A percentile compares a stretch with the other conserved stretches of the same genome.
These are phyloP conservation scores for Ogataea kodamae DNA, from an alignment of 805 yeast genomes.

Conservation along the genomic window DNA sequence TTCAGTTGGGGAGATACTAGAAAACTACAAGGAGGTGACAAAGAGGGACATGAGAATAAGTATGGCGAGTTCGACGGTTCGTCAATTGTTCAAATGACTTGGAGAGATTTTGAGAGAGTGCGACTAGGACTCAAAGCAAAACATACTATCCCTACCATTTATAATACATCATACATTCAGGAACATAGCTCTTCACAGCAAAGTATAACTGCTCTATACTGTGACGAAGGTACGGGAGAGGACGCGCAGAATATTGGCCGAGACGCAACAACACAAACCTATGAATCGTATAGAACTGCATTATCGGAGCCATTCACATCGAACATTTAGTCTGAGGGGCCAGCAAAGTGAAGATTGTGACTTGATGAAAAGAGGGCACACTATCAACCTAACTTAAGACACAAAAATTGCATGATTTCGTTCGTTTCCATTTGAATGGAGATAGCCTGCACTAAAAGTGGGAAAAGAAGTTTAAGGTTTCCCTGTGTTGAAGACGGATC, in stretches of 20 bases:
- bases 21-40: slow-evolving; percentile 67
- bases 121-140: slow-evolving; percentile 27
- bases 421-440: slow-evolving; percentile 11
- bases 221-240: slow-evolving; percentile 7
- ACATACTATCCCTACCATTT: slow-evolving; percentile 26
- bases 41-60: slow-evolving; percentile 61
- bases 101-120: slow-evolving; percentile 91
- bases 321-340: too few species aligned
- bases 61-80: slow-evolving; percentile 92
- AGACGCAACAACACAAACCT: slow-evolving; percentile 13
- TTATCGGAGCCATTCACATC: slow-evolving; percentile 5
- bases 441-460: slow-evolving; percentile 24
- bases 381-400: slow-evolving; percentile 18
- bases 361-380: too few species aligned
- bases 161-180: slow-evolving; percentile 17
- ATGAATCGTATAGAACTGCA: slow-evolving; percentile 16
- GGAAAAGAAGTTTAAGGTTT: slow-evolving; percentile 17
- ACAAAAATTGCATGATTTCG: slow-evolving; percentile 16
- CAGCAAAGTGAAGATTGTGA: too few species aligned
- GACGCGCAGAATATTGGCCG: slow-evolving; percentile 5
- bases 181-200: slow-evolving; percentile 6
- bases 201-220: not conserved
- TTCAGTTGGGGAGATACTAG: slow-evolving; percentile 97
- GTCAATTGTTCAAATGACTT: slow-evolving; percentile 81
- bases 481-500: slow-evolving; percentile 3